Base-by-base conservation (phyloP, 1,284 basidiomycete genomes). In the Papiliotrema terrestris region DNA sequence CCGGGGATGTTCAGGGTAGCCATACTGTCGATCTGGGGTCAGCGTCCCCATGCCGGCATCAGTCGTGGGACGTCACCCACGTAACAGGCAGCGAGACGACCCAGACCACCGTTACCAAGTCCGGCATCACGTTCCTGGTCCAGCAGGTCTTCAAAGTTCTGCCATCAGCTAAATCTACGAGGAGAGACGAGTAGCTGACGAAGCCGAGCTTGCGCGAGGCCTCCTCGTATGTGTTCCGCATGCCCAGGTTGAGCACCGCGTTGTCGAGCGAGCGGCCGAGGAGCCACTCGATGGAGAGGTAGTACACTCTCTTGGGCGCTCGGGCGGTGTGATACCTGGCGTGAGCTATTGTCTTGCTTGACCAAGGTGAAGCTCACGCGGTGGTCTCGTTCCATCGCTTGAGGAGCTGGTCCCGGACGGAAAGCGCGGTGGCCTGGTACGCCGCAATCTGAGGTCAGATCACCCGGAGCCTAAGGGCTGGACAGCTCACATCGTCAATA, bases 81-180 rank as follows among this genome's bases (percentile, higher is more conserved):
- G 75, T 95, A 96, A 78, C 92, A 96, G 2, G 93, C 92, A 1
- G 92, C 92, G 41, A 96, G 83, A 51, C 92, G 88, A 1, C 92
- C 92, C 14, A 96, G 82, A 63, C 92, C 80, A 57, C 79, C 79
- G 68, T 95, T 94, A 11, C 91, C 91, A 19, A 95, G 82, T 17
- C 84, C 91, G 1, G 91, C 91, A 70, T 95, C 92, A 54, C 91
- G 85, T 73, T 96, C 92, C 69, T 87, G 80, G 52, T 86, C 88
- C 48, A 96, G 79, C 51, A 93, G 78, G 66, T 93, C 90, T 71
- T 93, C 91, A 62, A 92, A 83, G 72, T 81, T 85, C 72, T 77
- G 55, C 6, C 20, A 32, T 51, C 23, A 63, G 56, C 38, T 25
- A 43, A 49, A 6, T 20, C 39, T 13, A 44, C 20, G n/a, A 15